A percentile compares a stretch with the other conserved stretches of the same genome.
phyloP scores from a whole-genome alignment of 179 eudicot genomes.

The Actinidia chinensis region DNA sequence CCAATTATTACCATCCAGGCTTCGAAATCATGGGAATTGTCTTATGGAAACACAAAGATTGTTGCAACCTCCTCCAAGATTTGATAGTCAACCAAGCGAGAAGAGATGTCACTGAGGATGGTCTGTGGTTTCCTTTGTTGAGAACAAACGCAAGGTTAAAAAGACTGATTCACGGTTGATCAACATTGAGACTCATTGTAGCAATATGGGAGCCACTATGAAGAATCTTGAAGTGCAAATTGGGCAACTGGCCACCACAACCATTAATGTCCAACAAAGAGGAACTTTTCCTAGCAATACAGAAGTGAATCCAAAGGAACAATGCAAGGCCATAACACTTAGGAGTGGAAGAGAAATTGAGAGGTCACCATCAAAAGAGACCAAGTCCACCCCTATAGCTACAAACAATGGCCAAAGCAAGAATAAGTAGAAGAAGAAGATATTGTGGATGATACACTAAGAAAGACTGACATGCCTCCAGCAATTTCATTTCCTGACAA shows the following conservation, averaged over 20 bases:
- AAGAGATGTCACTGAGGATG: neutral
- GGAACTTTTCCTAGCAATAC: neutral
- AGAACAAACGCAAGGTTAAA: neutral
- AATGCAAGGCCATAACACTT: neutral
- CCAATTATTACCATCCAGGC: neutral
- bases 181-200: neutral
- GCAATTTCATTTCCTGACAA: neutral
- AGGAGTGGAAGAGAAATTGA: neutral
- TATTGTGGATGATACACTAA: neutral
- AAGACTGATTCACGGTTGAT: neutral
- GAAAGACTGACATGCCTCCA: neutral
- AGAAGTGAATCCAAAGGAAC: slow-evolving; percentile 2
- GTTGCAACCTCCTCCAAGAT: neutral
- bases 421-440: neutral
- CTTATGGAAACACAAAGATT: neutral
- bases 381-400: neutral
- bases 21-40: neutral
- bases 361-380: neutral
- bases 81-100: neutral
- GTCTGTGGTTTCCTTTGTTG: neutral
- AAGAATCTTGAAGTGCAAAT: slow-evolving; percentile 3
- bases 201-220: neutral
- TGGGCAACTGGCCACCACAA: neutral
- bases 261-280: slow-evolving; percentile 2
- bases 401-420: neutral